Percentiles rank a stretch among this genome's conserved stretches.
Conservation (phyloP, 192 early-diverging fungal species). For the Oehlia diaphana region DNA sequence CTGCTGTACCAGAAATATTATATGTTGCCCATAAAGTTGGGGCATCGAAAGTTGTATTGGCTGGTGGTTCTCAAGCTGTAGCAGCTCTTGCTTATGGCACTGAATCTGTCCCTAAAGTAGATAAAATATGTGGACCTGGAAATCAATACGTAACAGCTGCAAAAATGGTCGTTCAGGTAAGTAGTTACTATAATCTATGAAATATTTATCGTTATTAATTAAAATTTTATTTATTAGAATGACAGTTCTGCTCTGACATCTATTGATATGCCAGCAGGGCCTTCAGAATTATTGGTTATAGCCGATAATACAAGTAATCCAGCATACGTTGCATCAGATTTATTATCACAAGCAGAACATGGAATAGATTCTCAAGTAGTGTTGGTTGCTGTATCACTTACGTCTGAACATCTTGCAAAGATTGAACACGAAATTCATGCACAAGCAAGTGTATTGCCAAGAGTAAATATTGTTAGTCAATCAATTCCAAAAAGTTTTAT, state of each 20-base stretch:
- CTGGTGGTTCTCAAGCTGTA: slow-evolving; percentile 98
- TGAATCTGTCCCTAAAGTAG: slow-evolving; percentile 93
- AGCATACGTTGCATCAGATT: slow-evolving; percentile 91
- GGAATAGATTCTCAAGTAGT: slow-evolving; percentile 96
- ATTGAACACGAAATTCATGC: slow-evolving; percentile 79
- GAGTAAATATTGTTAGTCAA: slow-evolving; percentile 85
- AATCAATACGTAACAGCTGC: slow-evolving; percentile 99
- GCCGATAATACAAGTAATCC: slow-evolving; percentile 84
- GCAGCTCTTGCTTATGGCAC: slow-evolving; percentile 99
- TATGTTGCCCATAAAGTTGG: slow-evolving; percentile 98
- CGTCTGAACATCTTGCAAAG: slow-evolving; percentile 62
- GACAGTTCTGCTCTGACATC: slow-evolving; percentile 91
- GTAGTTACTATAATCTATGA: not conserved
- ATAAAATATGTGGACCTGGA: slow-evolving; percentile 99
- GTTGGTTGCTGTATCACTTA: slow-evolving; percentile 79
- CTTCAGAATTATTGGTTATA: slow-evolving; percentile 98
- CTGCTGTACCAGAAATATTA: slow-evolving; percentile 92
- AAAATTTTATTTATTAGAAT: slow-evolving; percentile 52
- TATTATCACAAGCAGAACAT: slow-evolving; percentile 97
- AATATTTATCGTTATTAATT: slow-evolving; percentile 14
- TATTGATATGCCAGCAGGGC: slow-evolving; percentile 99
- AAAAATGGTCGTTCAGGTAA: slow-evolving; percentile 92
- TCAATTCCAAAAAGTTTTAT: slow-evolving; percentile 86
- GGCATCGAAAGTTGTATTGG: slow-evolving; percentile 85
- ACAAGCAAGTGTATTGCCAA: slow-evolving; percentile 84